A percentile compares a stretch with the other conserved stretches of the same genome.
phyloP scores from a whole-genome alignment of 1,139 yeast genomes.

The Sugiyamaella japonica region DNA sequence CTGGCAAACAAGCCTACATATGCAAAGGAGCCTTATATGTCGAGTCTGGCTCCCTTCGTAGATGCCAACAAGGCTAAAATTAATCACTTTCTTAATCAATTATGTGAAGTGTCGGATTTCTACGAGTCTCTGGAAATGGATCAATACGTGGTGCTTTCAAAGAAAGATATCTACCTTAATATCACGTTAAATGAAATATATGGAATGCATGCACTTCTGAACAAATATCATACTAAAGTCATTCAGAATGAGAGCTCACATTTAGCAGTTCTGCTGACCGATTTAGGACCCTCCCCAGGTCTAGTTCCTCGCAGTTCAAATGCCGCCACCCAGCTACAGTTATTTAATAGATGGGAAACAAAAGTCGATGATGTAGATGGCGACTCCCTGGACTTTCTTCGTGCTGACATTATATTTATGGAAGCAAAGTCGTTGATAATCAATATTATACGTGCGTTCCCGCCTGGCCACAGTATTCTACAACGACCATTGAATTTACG shows the following conservation, averaged over 20 bases:
- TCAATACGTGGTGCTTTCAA: slow-evolving; percentile 45
- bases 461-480: slow-evolving; percentile 36
- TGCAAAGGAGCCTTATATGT: slow-evolving; percentile 45
- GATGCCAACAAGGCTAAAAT: slow-evolving; percentile 39
- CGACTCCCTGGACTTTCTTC: slow-evolving; percentile 36
- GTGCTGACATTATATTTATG: slow-evolving; percentile 43
- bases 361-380: slow-evolving; percentile 40
- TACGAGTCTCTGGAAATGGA: slow-evolving; percentile 46
- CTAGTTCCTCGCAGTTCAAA: slow-evolving; percentile 40
- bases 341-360: slow-evolving; percentile 44
- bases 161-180: slow-evolving; percentile 40
- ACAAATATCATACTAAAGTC: slow-evolving; percentile 37
- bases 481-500: slow-evolving; percentile 38
- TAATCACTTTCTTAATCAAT: slow-evolving; percentile 40
- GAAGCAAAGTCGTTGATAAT: slow-evolving; percentile 43
- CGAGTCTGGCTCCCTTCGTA: slow-evolving; percentile 37
- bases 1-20: slow-evolving; percentile 64
- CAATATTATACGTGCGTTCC: slow-evolving; percentile 43
- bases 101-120: slow-evolving; percentile 47
- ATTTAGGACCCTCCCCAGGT: slow-evolving; percentile 40
- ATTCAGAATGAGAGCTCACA: slow-evolving; percentile 30
- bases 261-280: slow-evolving; percentile 36
- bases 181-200: slow-evolving; percentile 43
- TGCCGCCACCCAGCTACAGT: slow-evolving; percentile 39
- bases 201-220: slow-evolving; percentile 43